Evolutionary conservation across 495 filamentous ascomycete species (phyloP).

Genomic region (Choiromyces venosus): DNA sequence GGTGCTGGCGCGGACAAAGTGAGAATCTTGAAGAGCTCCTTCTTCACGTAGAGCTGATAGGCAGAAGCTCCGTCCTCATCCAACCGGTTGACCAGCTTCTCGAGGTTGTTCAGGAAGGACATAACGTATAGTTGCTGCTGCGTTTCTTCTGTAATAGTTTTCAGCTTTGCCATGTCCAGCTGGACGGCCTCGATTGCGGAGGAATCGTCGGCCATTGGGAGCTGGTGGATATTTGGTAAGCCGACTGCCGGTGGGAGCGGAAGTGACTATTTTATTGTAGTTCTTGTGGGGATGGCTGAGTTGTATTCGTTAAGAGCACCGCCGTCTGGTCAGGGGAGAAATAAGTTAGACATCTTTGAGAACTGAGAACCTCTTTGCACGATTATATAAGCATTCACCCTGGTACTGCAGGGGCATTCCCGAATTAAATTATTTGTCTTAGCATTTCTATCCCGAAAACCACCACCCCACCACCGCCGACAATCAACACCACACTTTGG

Average conservation of each 20-base stretch:
- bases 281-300: background rate
- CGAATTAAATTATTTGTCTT: background rate
- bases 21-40: constrained; percentile 84
- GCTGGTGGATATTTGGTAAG: constrained; percentile 35
- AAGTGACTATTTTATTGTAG: background rate
- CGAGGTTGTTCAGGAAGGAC: constrained; percentile 78
- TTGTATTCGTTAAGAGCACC: background rate
- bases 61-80: constrained; percentile 71
- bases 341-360: background rate
- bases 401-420: background rate
- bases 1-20: constrained; percentile 77
- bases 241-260: background rate
- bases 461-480: background rate
- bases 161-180: constrained; percentile 81
- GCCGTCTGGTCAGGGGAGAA: background rate
- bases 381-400: background rate
- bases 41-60: constrained; percentile 82
- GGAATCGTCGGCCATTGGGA: constrained; percentile 34
- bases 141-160: constrained; percentile 78
- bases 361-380: background rate
- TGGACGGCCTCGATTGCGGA: constrained; percentile 46
- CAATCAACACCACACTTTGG: background rate
- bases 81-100: constrained; percentile 69
- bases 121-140: constrained; percentile 93
- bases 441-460: background rate